Conservation (phyloP, 2,329 filamentous ascomycete genomes). For the Stylonectria norvegica region DNA sequence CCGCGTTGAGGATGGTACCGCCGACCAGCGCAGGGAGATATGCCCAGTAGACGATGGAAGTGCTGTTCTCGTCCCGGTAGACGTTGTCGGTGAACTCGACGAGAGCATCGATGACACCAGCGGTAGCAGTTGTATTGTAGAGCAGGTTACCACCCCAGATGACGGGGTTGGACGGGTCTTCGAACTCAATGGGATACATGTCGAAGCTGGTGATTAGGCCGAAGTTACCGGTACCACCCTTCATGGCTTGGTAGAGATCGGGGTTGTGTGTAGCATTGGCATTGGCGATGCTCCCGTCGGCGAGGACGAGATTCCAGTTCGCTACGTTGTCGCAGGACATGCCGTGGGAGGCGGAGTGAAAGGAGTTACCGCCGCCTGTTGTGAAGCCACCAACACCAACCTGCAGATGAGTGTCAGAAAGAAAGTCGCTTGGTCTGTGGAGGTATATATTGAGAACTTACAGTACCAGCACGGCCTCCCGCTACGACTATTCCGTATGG, state of each 20-base stretch:
- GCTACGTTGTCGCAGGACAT: constrained; percentile 40
- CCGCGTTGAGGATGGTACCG: constrained; percentile 31
- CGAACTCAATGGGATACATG: constrained; percentile 30
- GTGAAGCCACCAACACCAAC: constrained; percentile 36
- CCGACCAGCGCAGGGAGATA: constrained; percentile 28
- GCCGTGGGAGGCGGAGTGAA: constrained; percentile 30
- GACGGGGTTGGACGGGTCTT: constrained; percentile 21
- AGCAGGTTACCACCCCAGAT: constrained; percentile 33
- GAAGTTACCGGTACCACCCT: constrained; percentile 47
- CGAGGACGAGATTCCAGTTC: constrained; percentile 44
- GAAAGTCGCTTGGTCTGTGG: too few relatives aligned
- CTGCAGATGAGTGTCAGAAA: too few relatives aligned
- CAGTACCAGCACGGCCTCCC: constrained; percentile 35
- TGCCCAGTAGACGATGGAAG: constrained; percentile 32
- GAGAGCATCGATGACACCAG: constrained; percentile 28
- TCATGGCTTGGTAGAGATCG: constrained; percentile 46
- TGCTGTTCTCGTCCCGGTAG: constrained; percentile 31
- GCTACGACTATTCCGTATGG: constrained; percentile 31
- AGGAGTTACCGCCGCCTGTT: constrained; percentile 37
- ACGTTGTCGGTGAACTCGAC: constrained; percentile 32
- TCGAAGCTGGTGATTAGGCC: constrained; percentile 37
- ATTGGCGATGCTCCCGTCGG: constrained; percentile 40
- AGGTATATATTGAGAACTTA: too few relatives aligned
- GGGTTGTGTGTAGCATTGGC: constrained; percentile 37
- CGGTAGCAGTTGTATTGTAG: constrained; percentile 20